Evolutionary conservation across 2,329 filamentous ascomycete genomes (phyloP), one percentile per base, ranked within the genome.

Genomic region (Zymoseptoria crescenta): DNA sequence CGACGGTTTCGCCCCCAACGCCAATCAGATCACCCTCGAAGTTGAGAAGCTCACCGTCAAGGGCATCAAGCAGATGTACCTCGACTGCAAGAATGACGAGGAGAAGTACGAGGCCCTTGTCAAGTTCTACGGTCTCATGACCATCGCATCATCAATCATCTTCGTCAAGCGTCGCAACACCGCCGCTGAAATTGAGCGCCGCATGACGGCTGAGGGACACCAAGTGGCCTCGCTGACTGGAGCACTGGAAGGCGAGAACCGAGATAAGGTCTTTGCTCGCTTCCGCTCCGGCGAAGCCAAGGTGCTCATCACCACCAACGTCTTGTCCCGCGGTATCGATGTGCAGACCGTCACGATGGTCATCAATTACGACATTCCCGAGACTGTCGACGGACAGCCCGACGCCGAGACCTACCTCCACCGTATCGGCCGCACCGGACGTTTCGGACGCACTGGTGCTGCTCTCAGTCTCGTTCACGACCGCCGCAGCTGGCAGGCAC

Each of bases 361-460:
- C 56, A 91, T 99, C 80, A 99, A 99, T 80, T 99, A 99, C 76
- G 79, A 85, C 68, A 76, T 82, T 35, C 80, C 80, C 3, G 79
- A 80, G 57, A 74, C 75, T 52, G 74, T 74, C 21, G 87, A 87
- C 70, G 86, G 88, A 49, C 77, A 82, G 30, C 88, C 93, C 13
- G 94, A 99, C 71, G 86, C 86, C 52, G 92, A 97, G 78, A 99
- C 94, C 0, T 99, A 99, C 72, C 87, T 99, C 54, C 94, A 99
- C 81, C 89, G 94, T 72, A 99, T 99, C 68, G 94, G 94, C 62
- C 91, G 94, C 71, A 99, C 94, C 13, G 94, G 94, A 64, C 89
- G 94, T 66, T 99, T 99, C 69, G 94, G 94, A 59, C 92, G 93
- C 74, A 91, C 97, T 35, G 94, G 94, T 70, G 94, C 97, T 67